Evolutionary conservation across 805 yeast species (phyloP).

Genomic region (Jamesozyma spencerorum): DNA sequence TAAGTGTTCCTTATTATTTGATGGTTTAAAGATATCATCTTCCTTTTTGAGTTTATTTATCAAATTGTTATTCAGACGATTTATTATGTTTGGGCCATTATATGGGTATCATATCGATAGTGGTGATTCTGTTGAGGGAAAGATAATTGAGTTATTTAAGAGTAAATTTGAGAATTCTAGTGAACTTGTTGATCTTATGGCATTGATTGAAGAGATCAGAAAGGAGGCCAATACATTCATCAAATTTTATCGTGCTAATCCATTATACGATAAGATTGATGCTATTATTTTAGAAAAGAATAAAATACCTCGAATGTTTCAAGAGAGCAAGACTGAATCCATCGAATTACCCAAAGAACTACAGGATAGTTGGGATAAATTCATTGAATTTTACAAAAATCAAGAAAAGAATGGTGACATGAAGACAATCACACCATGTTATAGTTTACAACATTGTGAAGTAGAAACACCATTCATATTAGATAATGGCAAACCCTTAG

Average conservation of each 20-base stretch:
- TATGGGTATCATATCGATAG: background rate
- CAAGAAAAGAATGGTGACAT: constrained; percentile 8
- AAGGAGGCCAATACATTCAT: constrained; percentile 4
- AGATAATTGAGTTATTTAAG: background rate
- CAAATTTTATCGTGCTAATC: background rate
- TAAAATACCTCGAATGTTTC: constrained; percentile 15
- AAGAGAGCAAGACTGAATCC: constrained; percentile 4
- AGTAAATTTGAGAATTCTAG: background rate
- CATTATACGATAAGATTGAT: background rate
- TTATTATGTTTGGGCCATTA: constrained; percentile 9
- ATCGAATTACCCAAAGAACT: constrained; percentile 15
- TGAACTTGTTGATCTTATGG: background rate
- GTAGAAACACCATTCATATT: constrained; percentile 16
- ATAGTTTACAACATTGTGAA: constrained; percentile 25
- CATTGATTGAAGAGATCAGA: background rate
- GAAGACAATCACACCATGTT: constrained; percentile 15
- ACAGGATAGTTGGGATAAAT: constrained; percentile 13
- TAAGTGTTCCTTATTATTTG: background rate
- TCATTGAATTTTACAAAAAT: constrained; percentile 6
- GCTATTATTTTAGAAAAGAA: constrained; percentile 19
- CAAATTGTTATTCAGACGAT: constrained; percentile 12
- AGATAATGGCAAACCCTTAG: constrained; percentile 9
- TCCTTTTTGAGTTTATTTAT: constrained; percentile 7
- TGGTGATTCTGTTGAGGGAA: background rate
- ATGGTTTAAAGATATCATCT: background rate